phyloP scores from a whole-genome alignment of 129 eudicot genomes.

The Tagetes patula region DNA sequence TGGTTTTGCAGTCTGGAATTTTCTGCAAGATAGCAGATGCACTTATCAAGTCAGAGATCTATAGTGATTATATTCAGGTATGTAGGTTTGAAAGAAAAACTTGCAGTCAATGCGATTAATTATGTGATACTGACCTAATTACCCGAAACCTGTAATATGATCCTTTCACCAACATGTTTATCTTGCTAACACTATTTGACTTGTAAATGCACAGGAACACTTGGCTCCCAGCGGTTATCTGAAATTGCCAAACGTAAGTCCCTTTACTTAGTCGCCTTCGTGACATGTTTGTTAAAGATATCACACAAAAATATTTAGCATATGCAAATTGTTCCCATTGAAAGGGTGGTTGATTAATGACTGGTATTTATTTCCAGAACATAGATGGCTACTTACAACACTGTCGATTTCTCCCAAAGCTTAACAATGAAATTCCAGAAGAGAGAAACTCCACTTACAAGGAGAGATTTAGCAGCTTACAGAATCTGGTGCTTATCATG shows the following conservation, averaged over 20 bases:
- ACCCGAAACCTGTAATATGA: background rate
- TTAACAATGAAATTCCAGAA: slow-evolving; percentile 80
- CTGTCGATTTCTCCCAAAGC: slow-evolving; percentile 87
- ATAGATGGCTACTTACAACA: slow-evolving; percentile 62
- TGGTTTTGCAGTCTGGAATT: slow-evolving; percentile 67
- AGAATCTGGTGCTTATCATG: slow-evolving; percentile 86
- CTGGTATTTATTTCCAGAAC: slow-evolving; percentile 39
- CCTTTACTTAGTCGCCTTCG: background rate
- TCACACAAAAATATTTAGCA: background rate
- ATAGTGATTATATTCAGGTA: slow-evolving; percentile 77
- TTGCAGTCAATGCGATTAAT: background rate
- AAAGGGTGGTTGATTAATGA: background rate
- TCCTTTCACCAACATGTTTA: background rate
- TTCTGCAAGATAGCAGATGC: slow-evolving; percentile 69
- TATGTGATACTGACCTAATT: background rate
- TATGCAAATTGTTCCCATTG: background rate
- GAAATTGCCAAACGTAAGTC: slow-evolving; percentile 84
- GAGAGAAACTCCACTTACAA: slow-evolving; percentile 78
- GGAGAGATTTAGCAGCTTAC: slow-evolving; percentile 75
- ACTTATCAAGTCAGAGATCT: slow-evolving; percentile 72
- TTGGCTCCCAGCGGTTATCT: slow-evolving; percentile 99
- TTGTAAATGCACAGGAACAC: slow-evolving; percentile 61
- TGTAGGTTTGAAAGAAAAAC: background rate
- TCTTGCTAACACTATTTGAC: background rate
- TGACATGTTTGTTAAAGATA: background rate